These are phyloP conservation scores for Alternaria arbusti DNA, from an alignment of 2,329 filamentous ascomycete species.

Conservation along the genomic window DNA sequence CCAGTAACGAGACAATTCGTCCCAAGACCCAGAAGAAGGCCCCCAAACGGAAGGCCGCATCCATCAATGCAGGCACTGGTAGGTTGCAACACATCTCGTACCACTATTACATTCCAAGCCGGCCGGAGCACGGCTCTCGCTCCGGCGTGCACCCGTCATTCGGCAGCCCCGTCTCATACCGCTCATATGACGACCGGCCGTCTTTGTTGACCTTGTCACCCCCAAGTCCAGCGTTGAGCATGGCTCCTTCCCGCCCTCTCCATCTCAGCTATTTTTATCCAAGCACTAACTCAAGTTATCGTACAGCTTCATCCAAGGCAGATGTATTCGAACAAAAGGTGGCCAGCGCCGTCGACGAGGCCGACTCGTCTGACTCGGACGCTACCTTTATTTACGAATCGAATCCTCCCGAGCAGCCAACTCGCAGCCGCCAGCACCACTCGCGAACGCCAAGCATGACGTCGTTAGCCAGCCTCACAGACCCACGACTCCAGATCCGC, in stretches of 20 bases:
- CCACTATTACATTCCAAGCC: slow-evolving; percentile 37
- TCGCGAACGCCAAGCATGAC: slow-evolving; percentile 94
- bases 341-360: slow-evolving; percentile 93
- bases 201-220: slow-evolving; percentile 33
- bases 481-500: slow-evolving; percentile 61
- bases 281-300: slow-evolving; percentile 45
- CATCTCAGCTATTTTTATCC: slow-evolving; percentile 44
- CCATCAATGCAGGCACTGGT: slow-evolving; percentile 75
- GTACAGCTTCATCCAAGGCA: slow-evolving; percentile 85
- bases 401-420: slow-evolving; percentile 73
- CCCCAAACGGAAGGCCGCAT: slow-evolving; percentile 74
- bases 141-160: slow-evolving; percentile 36
- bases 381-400: slow-evolving; percentile 99
- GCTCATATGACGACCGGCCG: slow-evolving; percentile 40
- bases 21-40: slow-evolving; percentile 94
- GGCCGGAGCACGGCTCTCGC: slow-evolving; percentile 32
- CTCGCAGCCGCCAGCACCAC: slow-evolving; percentile 77
- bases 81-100: slow-evolving; percentile 55
- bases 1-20: slow-evolving; percentile 93
- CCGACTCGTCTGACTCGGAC: slow-evolving; percentile 94
- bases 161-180: slow-evolving; percentile 39
- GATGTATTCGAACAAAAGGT: slow-evolving; percentile 98
- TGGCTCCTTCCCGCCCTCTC: slow-evolving; percentile 29
- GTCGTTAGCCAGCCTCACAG: slow-evolving; percentile 73
- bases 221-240: slow-evolving; percentile 37